Evolutionary conservation across 176 grass and related monocot genomes (phyloP), one percentile per base, ranked within the genome.

Genomic region (Carex parvula): DNA sequence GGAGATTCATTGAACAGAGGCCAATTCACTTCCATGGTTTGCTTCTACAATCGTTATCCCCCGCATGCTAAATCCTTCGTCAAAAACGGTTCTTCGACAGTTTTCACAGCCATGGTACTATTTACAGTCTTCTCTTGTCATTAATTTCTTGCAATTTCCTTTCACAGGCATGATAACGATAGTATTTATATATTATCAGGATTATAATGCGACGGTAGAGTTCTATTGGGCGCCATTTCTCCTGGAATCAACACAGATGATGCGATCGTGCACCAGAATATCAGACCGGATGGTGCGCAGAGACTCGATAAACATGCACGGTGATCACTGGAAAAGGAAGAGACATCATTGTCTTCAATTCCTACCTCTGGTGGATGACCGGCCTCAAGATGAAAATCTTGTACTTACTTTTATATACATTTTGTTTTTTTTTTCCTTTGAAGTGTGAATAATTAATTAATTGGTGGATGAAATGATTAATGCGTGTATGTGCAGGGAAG

Each of bases 151-250:
- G 9, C 10, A 50, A 50, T 2, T 48, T 48, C 8, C 44, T 39
- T 72, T 44, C 68, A 39, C 22, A 16, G 30, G 1, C 16, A n/a
- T 39, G 42, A 4, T 39, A 39, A 4, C 0, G 37, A 5, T 11
- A 50, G 46, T 50, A 12, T 50, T 50, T 50, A 50, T 50, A 16
- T 29, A 41, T 37, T 59, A 17, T 62, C n/a, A 87, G 89, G 89
- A 88, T 7, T 98, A 94, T 87, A 91, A 98, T 76, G 88, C 84
- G 2, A 89, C 88, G 4, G 87, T 94, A 29, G 92, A 98, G 86
- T 98, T 98, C 89, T 94, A 94, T 67, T 98, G 92, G 95, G 95
- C 95, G 33, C 92, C 95, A 7, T 98, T 98, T 87, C 91, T 98
- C 37, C 89, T 98, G 7, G 87, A 90, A 84, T 94, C 92, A 98